phyloP scores from a whole-genome alignment of 805 yeast species.

The Dipodascopsis uninucleata region DNA sequence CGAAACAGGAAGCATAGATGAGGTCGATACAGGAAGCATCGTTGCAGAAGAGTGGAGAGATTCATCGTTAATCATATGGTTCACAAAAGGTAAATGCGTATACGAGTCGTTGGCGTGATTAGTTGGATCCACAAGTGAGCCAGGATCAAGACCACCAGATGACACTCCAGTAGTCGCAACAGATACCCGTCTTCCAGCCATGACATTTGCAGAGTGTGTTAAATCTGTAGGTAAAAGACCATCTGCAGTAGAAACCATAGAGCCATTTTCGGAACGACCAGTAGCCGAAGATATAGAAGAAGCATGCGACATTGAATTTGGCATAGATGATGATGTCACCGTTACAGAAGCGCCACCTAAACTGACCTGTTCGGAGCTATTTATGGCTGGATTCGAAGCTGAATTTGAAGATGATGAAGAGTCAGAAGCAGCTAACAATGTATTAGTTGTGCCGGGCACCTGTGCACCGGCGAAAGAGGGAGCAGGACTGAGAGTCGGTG shows the following conservation, averaged over 20 bases:
- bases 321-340: too few relatives aligned
- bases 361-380: too few relatives aligned
- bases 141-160: slow-evolving; percentile 1
- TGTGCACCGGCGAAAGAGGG: too few relatives aligned
- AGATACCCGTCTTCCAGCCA: slow-evolving; percentile 13
- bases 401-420: too few relatives aligned
- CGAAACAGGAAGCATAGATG: not conserved
- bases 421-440: too few relatives aligned
- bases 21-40: not conserved
- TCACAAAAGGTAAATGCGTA: slow-evolving; percentile 2
- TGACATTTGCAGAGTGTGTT: slow-evolving; percentile 10
- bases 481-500: too few relatives aligned
- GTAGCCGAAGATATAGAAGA: too few relatives aligned
- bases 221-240: slow-evolving; percentile 7
- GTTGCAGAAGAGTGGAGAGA: not conserved
- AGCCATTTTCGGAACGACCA: too few relatives aligned
- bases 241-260: not conserved
- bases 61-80: not conserved
- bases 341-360: too few relatives aligned
- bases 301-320: too few relatives aligned
- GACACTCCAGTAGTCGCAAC: slow-evolving; percentile 3
- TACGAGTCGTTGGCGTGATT: not conserved
- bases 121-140: not conserved
- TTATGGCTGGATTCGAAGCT: too few relatives aligned
- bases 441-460: too few relatives aligned